Evolutionary conservation across 2,329 filamentous ascomycete genomes (phyloP), one percentile per base, ranked within the genome.

Genomic region (Aureobasidium zeae): DNA sequence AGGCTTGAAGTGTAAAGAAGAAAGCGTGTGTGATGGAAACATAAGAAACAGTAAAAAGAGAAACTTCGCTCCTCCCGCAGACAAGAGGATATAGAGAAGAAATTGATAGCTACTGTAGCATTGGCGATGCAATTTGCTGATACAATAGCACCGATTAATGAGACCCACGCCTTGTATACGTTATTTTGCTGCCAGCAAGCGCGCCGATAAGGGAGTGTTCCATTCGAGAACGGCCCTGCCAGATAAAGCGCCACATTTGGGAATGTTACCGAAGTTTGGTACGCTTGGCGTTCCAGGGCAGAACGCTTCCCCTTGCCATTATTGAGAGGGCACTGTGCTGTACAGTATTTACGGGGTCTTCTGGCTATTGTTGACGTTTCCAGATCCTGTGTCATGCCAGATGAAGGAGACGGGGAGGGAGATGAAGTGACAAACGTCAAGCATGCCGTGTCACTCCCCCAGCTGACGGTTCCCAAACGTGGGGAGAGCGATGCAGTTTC

Each of bases 371-470:
- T 16, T 25, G 28, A 15, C 24, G 20, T 20, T 41, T 32, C 28
- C 20, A 29, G 37, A 41, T n/a, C 28, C 11, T 12, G 31, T 41
- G 37, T 31, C 37, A 41, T 41, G 39, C 21, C 30, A 22, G 26
- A n/a, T 43, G 20, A 43, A 34, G 39, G 39, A 34, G 39, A 30
- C 16, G 34, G 4, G 21, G 20, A 12, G 16, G 28, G 39, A 43
- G 28, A 43, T 43, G 30, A 43, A 21, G 39, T 13, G 21, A 12
- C 15, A 33, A 43, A 43, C 29, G 39, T 43, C 29, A 43, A 25
- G 5, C 20, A 19, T 32, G 37, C 39, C 10, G 39, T 33, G 25
- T 5, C 30, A 17, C n/a, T 30, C 21, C 33, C 16, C 30, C 28
- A 41, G 29, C 39, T 21, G 34, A 28, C 21, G 30, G 30, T 15